Evolutionary conservation across 306 rosid genomes (phyloP), one percentile per base, ranked within the genome.

Genomic region (Gleditsia sinensis): DNA sequence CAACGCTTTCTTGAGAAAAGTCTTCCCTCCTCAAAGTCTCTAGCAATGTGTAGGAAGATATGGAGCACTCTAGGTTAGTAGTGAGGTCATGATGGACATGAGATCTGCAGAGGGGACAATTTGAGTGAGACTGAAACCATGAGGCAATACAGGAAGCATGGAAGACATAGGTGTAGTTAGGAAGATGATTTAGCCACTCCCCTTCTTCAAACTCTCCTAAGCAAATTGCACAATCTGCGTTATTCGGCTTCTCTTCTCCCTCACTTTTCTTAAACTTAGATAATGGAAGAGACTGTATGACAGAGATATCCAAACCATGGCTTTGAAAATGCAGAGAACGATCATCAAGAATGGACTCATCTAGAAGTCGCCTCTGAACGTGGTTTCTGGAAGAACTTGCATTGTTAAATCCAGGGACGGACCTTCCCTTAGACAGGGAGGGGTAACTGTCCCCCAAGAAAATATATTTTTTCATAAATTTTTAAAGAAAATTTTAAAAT

Each of bases 151-250:
- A 89, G 0, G 80, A 73, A 79, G 76, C 84, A 67, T 84, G 94
- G 43, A 85, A 87, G 14, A 73, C 83, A 20, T 85, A 90, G 8
- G 13, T 30, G 32, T 88, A 91, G 12, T 54, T 77, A 0, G 92
- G 89, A 42, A 81, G 79, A 30, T 64, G 59, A 50, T 77, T 87
- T 16, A 87, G 30, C 88, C 79, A 67, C 50, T 91, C 88, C 5
- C 86, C 87, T 75, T 83, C 83, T 54, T 91, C 86, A 36, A 83
- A 86, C 36, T 91, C 94, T 3, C 83, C 94, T 63, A 86, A 72
- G 74, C 92, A 89, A 75, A 87, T 81, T 1, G 81, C 78, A 65
- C 90, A 84, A 2, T 83, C 91, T 21, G 14, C 45, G 19, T 55
- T 78, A 14, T 64, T 74, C 6, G 74, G 2, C 57, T 9, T 74